These are phyloP conservation scores for Rhizomucor miehei DNA, from an alignment of 371 early-diverging fungal species.

Conservation along the genomic window DNA sequence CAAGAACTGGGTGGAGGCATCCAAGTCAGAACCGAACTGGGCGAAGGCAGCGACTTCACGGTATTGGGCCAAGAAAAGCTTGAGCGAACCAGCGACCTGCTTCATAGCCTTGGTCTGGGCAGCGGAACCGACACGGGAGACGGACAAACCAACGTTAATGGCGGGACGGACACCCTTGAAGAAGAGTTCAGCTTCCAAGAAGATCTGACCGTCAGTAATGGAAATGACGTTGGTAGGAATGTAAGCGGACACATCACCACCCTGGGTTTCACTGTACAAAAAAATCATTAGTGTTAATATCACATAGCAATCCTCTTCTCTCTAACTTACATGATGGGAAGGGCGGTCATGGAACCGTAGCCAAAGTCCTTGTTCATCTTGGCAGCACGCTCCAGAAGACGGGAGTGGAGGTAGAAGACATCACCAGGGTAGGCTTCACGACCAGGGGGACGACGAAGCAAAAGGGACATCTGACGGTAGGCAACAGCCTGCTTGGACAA, in stretches of 20 bases:
- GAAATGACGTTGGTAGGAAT: slow-evolving; percentile 98
- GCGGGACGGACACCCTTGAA: slow-evolving; percentile 97
- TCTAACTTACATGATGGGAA: slow-evolving; percentile 73
- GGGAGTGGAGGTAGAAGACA: slow-evolving; percentile 96
- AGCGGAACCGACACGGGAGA: slow-evolving; percentile 97
- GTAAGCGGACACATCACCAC: slow-evolving; percentile 98
- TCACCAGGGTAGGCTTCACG: slow-evolving; percentile 98
- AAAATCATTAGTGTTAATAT: slow-evolving; percentile 30
- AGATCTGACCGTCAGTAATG: slow-evolving; percentile 88
- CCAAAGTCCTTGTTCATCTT: slow-evolving; percentile 94
- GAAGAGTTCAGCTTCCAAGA: slow-evolving; percentile 97
- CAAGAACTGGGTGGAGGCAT: slow-evolving; percentile 96
- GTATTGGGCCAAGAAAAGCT: slow-evolving; percentile 97
- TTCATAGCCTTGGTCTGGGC: slow-evolving; percentile 98
- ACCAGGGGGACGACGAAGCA: slow-evolving; percentile 96
- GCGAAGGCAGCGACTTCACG: slow-evolving; percentile 98
- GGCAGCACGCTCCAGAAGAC: slow-evolving; percentile 95
- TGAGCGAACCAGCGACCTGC: slow-evolving; percentile 96
- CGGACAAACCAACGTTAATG: slow-evolving; percentile 98
- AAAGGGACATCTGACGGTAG: slow-evolving; percentile 96
- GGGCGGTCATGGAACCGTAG: slow-evolving; percentile 90
- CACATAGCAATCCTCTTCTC: background rate
- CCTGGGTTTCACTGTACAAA: slow-evolving; percentile 92
- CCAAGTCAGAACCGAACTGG: slow-evolving; percentile 97
- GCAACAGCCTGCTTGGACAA: slow-evolving; percentile 97